These are phyloP conservation scores for Stevia rebaudiana DNA, from an alignment of 140 eudicot species.

Conservation along the genomic window DNA sequence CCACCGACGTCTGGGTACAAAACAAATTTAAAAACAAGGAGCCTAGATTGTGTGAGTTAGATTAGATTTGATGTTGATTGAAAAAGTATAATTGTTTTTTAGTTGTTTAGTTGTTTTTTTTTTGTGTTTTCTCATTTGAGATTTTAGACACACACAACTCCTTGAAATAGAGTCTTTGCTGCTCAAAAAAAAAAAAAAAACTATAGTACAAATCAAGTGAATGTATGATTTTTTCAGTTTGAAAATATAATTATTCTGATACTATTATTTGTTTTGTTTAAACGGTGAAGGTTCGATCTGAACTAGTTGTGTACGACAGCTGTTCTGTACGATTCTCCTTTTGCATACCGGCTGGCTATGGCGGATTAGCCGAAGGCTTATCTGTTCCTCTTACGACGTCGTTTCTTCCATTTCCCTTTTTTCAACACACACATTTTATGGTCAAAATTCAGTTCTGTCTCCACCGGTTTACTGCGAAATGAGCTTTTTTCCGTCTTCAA, in stretches of 20 bases:
- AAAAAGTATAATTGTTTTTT: no score
- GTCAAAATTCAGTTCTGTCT: slow-evolving; percentile 13
- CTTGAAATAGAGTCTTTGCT: no score
- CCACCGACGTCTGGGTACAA: no score
- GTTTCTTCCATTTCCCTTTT: slow-evolving; percentile 8
- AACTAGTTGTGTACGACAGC: slow-evolving; percentile 28
- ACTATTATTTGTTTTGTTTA: slow-evolving; percentile 8
- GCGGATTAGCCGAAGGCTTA: slow-evolving; percentile 54
- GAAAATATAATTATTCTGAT: background rate
- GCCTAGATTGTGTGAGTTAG: no score
- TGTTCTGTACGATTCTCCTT: slow-evolving; percentile 11
- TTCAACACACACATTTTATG: background rate
- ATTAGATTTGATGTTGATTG: no score
- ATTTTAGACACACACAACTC: no score
- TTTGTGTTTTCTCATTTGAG: no score
- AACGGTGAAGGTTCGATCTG: slow-evolving; percentile 21
- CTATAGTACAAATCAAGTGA: background rate
- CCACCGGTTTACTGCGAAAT: slow-evolving; percentile 2
- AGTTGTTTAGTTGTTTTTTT: no score
- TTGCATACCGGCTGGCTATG: slow-evolving; percentile 35
- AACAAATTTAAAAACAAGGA: no score
- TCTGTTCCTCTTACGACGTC: slow-evolving; percentile 34
- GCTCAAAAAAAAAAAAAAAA: no score
- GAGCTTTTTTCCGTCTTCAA: background rate
- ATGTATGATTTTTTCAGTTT: background rate